These are phyloP conservation scores for Umbelopsis sp. DNA, from an alignment of 192 early-diverging fungal species.

Conservation along the genomic window DNA sequence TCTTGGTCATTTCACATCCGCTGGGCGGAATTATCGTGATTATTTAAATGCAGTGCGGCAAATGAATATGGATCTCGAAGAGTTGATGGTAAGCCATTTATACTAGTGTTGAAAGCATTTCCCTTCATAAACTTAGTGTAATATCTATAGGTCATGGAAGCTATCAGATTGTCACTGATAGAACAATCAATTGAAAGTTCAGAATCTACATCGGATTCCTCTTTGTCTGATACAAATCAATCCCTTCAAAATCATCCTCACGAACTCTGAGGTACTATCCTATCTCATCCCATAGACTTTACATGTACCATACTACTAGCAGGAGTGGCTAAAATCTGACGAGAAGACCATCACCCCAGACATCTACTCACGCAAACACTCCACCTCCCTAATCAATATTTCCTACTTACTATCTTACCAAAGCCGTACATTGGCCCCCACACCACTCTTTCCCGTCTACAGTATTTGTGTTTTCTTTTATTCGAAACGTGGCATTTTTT, in stretches of 20 bases:
- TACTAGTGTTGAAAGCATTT: background rate
- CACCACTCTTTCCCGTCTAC: too few relatives aligned
- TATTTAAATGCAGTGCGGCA: slow-evolving; percentile 8
- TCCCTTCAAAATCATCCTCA: background rate
- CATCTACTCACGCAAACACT: too few relatives aligned
- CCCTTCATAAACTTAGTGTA: background rate
- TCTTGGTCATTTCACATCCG: background rate
- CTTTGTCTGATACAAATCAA: background rate
- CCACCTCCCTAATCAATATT: too few relatives aligned
- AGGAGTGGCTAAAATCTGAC: too few relatives aligned
- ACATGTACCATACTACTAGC: too few relatives aligned
- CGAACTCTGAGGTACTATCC: too few relatives aligned
- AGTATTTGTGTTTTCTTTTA: too few relatives aligned
- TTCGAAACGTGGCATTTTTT: too few relatives aligned
- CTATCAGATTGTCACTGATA: slow-evolving; percentile 28
- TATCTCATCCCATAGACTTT: too few relatives aligned
- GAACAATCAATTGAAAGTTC: background rate
- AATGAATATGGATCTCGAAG: slow-evolving; percentile 29
- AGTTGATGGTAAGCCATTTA: slow-evolving; percentile 6
- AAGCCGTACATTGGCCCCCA: too few relatives aligned
- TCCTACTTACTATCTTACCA: too few relatives aligned
- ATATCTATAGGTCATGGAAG: slow-evolving; percentile 17
- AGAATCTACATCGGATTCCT: background rate
- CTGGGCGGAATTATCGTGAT: slow-evolving; percentile 15
- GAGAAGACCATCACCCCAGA: too few relatives aligned